These are phyloP conservation scores for Alternaria longipes DNA, from an alignment of 2,329 filamentous ascomycete genomes.

Conservation along the genomic window DNA sequence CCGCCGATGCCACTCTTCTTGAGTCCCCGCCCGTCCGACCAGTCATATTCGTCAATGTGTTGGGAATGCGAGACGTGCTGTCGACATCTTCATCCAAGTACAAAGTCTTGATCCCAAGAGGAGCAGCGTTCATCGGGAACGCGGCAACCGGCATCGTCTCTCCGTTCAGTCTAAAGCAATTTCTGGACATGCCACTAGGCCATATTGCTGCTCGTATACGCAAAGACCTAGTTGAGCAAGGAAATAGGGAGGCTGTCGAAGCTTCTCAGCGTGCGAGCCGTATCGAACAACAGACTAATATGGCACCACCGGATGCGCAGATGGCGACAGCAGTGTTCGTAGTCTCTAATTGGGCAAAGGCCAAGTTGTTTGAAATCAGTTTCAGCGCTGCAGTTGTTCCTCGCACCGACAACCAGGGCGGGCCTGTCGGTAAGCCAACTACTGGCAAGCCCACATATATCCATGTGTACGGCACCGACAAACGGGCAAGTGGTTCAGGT, in stretches of 20 bases:
- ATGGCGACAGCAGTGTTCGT: slow-evolving; percentile 12
- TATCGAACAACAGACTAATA: neutral
- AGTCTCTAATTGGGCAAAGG: slow-evolving; percentile 30
- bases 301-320: neutral
- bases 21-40: slow-evolving; percentile 12
- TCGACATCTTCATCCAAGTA: slow-evolving; percentile 14
- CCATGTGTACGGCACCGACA: neutral
- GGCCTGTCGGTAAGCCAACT: neutral
- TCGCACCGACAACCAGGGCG: no score
- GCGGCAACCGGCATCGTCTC: slow-evolving; percentile 10
- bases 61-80: slow-evolving; percentile 33
- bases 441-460: slow-evolving; percentile 9
- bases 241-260: slow-evolving; percentile 27
- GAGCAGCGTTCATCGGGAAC: slow-evolving; percentile 30
- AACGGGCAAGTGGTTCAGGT: slow-evolving; percentile 6
- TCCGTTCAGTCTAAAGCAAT: slow-evolving; percentile 20
- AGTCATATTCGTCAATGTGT: slow-evolving; percentile 36
- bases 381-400: slow-evolving; percentile 24
- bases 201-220: slow-evolving; percentile 35
- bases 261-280: slow-evolving; percentile 8
- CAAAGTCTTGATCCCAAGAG: slow-evolving; percentile 22
- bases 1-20: slow-evolving; percentile 15
- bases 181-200: slow-evolving; percentile 29
- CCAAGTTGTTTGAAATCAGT: slow-evolving; percentile 24
- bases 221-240: slow-evolving; percentile 28